Conservation (phyloP, 2,329 filamentous ascomycete species). For the Cladophialophora bantiana region DNA sequence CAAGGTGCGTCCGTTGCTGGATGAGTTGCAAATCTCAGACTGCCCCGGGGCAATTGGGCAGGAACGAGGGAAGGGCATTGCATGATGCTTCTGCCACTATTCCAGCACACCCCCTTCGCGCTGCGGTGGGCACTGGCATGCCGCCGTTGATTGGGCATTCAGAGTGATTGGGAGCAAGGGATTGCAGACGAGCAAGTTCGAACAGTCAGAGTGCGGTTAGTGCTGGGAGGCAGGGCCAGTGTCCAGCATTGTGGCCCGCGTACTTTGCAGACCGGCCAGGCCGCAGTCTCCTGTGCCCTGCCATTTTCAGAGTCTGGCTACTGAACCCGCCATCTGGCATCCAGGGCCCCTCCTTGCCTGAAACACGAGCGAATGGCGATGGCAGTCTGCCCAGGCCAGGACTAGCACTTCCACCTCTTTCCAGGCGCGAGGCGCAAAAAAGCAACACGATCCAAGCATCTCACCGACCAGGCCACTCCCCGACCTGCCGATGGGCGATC, state of each 20-base stretch:
- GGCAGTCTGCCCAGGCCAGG: constrained; percentile 13
- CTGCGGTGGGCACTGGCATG: constrained; percentile 22
- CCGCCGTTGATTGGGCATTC: constrained; percentile 24
- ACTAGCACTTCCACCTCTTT: constrained; percentile 30
- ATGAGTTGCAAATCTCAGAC: constrained; percentile 29
- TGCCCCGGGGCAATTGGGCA: constrained; percentile 25
- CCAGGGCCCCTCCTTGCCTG: constrained; percentile 22
- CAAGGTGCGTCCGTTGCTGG: constrained; percentile 6
- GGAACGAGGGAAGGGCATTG: constrained; percentile 21
- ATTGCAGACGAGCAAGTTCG: constrained; percentile 28
- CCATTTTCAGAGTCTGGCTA: constrained; percentile 26
- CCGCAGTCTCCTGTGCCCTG: constrained; percentile 25
- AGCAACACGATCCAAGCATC: constrained; percentile 34
- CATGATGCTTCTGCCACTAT: constrained; percentile 27
- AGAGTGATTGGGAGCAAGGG: constrained; percentile 22
- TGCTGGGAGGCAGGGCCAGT: constrained; percentile 20
- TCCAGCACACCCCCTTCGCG: constrained; percentile 28
- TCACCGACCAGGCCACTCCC: constrained; percentile 32
- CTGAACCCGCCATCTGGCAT: constrained; percentile 23
- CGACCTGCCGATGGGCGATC: constrained; percentile 34
- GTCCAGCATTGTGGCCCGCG: constrained; percentile 17
- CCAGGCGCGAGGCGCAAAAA: constrained; percentile 35
- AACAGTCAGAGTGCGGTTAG: constrained; percentile 27
- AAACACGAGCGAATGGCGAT: constrained; percentile 34
- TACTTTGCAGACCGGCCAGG: constrained; percentile 34